phyloP scores from a whole-genome alignment of 164 flowering plant genomes.

The Protea cynaroides region DNA sequence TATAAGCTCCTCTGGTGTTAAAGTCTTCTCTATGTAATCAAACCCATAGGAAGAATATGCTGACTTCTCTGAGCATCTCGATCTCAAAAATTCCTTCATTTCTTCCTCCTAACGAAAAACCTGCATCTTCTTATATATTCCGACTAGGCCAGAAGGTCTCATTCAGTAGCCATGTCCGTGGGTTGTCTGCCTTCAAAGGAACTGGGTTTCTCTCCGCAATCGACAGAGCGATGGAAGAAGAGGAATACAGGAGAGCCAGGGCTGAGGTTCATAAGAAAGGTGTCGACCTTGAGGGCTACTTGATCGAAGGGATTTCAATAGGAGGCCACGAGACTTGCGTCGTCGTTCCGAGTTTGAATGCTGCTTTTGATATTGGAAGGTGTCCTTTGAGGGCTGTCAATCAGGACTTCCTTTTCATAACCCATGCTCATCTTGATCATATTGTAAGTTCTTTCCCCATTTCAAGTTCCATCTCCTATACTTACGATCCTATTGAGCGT shows the following conservation, averaged over 20 bases:
- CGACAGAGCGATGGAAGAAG: constrained; percentile 63
- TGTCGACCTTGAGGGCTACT: constrained; percentile 56
- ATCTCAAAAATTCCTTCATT: neutral
- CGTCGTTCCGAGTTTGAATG: constrained; percentile 75
- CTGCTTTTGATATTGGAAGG: constrained; percentile 85
- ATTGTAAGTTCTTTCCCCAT: constrained; percentile 47
- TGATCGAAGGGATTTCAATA: constrained; percentile 72
- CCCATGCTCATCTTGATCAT: constrained; percentile 98
- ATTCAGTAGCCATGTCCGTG: neutral
- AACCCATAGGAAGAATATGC: constrained; percentile 1
- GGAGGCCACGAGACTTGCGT: constrained; percentile 96
- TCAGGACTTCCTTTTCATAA: constrained; percentile 55
- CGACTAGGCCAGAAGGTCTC: neutral
- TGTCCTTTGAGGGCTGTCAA: constrained; percentile 44
- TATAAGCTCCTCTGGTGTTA: neutral
- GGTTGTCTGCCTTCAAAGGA: constrained; percentile 23
- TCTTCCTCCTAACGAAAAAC: constrained; percentile 5
- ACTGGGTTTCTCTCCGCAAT: constrained; percentile 58
- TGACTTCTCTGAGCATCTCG: constrained; percentile 7
- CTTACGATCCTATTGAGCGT: too few relatives aligned
- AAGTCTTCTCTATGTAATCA: neutral
- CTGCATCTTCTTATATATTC: neutral
- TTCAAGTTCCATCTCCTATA: too few relatives aligned
- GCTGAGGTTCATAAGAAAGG: constrained; percentile 66
- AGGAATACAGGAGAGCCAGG: constrained; percentile 80